Evolutionary conservation across 345 rosid genomes (phyloP).

Genomic region (Triadica sebifera): DNA sequence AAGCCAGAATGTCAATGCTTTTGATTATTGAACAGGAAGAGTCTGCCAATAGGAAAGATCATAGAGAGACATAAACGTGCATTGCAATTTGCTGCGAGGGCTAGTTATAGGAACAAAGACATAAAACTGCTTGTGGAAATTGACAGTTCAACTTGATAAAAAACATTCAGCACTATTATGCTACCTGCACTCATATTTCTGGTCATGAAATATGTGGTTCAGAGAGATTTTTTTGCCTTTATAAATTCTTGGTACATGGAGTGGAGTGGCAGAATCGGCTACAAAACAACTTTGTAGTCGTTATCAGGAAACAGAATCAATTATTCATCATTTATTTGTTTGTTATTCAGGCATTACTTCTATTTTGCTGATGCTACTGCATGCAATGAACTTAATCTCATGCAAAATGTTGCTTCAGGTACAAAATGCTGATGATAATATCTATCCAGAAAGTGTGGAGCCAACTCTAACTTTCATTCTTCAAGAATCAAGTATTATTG

Average conservation of each 20-base stretch:
- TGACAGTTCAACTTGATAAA: not conserved
- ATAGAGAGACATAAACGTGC: not conserved
- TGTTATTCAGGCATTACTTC: not conserved
- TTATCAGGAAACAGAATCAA: not conserved
- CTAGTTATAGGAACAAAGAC: not conserved
- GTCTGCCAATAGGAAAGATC: not conserved
- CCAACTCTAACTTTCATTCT: slow-evolving; percentile 86
- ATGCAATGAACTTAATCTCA: not conserved
- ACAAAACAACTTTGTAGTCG: not conserved
- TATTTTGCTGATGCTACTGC: slow-evolving; percentile 5
- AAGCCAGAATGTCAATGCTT: not conserved
- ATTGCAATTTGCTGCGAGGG: not conserved
- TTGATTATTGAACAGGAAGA: not conserved
- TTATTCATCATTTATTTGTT: not conserved
- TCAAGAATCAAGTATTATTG: slow-evolving; percentile 62
- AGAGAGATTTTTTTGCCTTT: not conserved
- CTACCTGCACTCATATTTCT: not conserved
- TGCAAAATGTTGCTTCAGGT: slow-evolving; percentile 52
- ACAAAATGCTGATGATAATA: slow-evolving; percentile 97
- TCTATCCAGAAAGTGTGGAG: slow-evolving; percentile 61
- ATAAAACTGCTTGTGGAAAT: not conserved
- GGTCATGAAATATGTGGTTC: not conserved
- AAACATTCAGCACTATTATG: not conserved
- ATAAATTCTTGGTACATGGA: not conserved
- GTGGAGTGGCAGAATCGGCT: not conserved